Evolutionary conservation across 2,329 filamentous ascomycete species (phyloP).

Genomic region (Ophiocordyceps australis): DNA sequence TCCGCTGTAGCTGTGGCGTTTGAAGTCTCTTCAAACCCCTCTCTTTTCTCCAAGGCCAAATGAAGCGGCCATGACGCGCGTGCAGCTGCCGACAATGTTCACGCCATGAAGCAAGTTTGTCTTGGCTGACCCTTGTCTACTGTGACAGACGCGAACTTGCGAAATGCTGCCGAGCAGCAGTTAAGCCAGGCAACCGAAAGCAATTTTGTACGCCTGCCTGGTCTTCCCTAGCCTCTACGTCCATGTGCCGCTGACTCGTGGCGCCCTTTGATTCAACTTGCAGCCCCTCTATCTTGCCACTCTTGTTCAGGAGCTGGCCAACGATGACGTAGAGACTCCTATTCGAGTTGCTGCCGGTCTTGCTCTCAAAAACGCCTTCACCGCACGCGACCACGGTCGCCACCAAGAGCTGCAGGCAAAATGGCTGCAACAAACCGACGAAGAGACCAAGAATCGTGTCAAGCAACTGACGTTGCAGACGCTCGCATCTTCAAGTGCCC

Average conservation of each 20-base stretch:
- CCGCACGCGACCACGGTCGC: conserved; percentile 72
- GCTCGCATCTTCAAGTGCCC: conserved; percentile 57
- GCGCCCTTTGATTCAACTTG: too few species aligned
- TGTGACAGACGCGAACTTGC: conserved; percentile 62
- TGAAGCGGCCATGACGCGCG: too few species aligned
- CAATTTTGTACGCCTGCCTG: conserved; percentile 60
- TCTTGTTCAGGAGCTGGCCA: conserved; percentile 84
- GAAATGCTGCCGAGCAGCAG: conserved; percentile 85
- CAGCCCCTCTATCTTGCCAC: conserved; percentile 86
- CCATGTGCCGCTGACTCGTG: conserved; percentile 5
- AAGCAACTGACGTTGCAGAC: conserved; percentile 86
- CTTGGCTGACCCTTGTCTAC: conserved; percentile 7
- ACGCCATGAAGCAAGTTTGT: too few species aligned
- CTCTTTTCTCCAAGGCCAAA: too few species aligned
- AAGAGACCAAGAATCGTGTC: conserved; percentile 68
- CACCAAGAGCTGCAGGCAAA: conserved; percentile 82
- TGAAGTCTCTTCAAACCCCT: too few species aligned
- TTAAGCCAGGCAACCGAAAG: conserved; percentile 80
- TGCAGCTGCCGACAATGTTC: too few species aligned
- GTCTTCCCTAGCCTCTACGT: conserved; percentile 3
- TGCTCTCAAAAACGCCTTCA: conserved; percentile 95
- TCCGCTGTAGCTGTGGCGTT: too few species aligned
- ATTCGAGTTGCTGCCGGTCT: conserved; percentile 91
- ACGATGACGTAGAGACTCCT: conserved; percentile 64
- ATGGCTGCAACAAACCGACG: conserved; percentile 75